phyloP scores from a whole-genome alignment of 495 filamentous ascomycete genomes.

The Patellaria atrata region DNA sequence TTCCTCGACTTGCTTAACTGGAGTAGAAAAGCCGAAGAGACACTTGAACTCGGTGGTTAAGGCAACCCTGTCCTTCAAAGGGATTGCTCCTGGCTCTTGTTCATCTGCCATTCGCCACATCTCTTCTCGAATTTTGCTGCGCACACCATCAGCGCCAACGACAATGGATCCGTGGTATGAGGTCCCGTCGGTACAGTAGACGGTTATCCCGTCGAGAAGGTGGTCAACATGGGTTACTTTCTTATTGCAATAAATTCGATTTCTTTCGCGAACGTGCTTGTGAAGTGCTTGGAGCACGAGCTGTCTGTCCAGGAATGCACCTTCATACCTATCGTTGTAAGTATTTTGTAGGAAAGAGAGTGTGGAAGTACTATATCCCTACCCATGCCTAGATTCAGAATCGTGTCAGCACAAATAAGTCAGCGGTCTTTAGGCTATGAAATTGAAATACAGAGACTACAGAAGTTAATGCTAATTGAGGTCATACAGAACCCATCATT shows the following conservation, averaged over 20 bases:
- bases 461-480: too few species aligned
- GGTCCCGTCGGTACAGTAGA: not conserved
- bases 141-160: constrained; percentile 4
- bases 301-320: not conserved
- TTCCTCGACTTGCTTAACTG: too few species aligned
- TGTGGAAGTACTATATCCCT: too few species aligned
- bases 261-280: constrained; percentile 2
- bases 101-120: constrained; percentile 3
- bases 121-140: constrained; percentile 1
- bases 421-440: too few species aligned
- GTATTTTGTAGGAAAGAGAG: too few species aligned
- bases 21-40: not conserved
- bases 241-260: not conserved
- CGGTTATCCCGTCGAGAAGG: not conserved
- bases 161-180: not conserved
- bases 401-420: too few species aligned
- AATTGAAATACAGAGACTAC: too few species aligned
- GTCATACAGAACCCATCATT: too few species aligned
- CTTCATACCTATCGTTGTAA: too few species aligned
- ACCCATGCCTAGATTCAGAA: too few species aligned
- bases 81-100: not conserved
- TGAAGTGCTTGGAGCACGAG: not conserved
- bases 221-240: not conserved
- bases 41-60: not conserved
- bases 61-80: not conserved